These are phyloP conservation scores for Yamadazyma tumulicola DNA, from an alignment of 805 yeast species.

Conservation along the genomic window DNA sequence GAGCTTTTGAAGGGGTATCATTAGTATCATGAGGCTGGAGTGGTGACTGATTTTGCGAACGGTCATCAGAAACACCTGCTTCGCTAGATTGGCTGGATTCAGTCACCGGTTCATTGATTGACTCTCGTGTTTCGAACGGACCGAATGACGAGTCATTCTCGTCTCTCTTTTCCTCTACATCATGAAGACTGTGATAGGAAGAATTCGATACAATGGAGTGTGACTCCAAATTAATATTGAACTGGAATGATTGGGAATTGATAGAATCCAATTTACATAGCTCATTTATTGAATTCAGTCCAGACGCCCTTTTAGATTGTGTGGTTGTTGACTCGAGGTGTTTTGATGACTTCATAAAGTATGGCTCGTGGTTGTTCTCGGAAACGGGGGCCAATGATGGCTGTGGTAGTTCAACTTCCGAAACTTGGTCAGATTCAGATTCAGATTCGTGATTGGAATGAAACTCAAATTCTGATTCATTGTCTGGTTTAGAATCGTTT, in stretches of 20 bases:
- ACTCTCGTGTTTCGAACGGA: slow-evolving; percentile 4
- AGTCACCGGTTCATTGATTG: slow-evolving; percentile 6
- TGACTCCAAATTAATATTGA: slow-evolving; percentile 10
- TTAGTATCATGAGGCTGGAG: background rate
- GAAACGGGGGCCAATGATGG: background rate
- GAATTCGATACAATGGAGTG: slow-evolving; percentile 2
- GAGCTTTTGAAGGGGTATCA: background rate
- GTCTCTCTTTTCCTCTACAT: background rate
- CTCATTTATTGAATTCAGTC: slow-evolving; percentile 5
- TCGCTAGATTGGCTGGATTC: background rate
- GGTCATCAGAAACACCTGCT: background rate
- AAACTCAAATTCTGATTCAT: background rate
- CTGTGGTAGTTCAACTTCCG: background rate
- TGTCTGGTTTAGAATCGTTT: background rate
- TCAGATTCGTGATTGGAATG: too few relatives aligned
- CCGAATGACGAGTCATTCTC: background rate
- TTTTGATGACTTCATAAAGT: background rate
- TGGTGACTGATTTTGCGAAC: background rate
- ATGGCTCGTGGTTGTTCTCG: background rate
- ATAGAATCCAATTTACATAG: slow-evolving; percentile 8
- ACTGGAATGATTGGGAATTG: slow-evolving; percentile 13
- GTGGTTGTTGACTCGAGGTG: background rate
- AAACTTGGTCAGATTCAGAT: background rate
- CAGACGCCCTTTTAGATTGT: background rate
- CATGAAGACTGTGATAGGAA: slow-evolving; percentile 3